Conservation (phyloP, 2,329 filamentous ascomycete species). For the Penicillium sp. region DNA sequence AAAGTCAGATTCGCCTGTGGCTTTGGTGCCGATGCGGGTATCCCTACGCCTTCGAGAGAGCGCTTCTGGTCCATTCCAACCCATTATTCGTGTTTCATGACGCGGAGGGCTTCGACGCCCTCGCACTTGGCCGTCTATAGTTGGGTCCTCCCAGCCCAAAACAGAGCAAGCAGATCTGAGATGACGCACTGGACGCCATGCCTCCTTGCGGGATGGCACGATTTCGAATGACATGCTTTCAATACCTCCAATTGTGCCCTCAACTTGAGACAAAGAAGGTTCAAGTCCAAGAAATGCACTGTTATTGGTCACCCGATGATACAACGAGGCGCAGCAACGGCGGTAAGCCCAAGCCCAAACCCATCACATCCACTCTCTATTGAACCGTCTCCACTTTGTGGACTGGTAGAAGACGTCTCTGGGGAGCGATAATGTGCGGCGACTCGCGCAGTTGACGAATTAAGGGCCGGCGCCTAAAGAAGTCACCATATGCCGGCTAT, state of each 20-base stretch:
- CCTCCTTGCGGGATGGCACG: neutral
- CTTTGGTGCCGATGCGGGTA: neutral
- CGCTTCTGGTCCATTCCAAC: neutral
- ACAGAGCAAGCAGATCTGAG: neutral
- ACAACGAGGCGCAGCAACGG: constrained; percentile 17
- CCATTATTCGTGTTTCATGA: neutral
- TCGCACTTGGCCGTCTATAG: neutral
- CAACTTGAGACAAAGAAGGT: constrained; percentile 8
- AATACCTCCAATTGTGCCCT: neutral
- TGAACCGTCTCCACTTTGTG: constrained; percentile 5
- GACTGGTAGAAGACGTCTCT: constrained; percentile 3
- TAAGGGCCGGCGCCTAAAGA: neutral
- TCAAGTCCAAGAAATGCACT: neutral
- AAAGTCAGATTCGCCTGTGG: neutral
- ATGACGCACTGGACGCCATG: constrained; percentile 2
- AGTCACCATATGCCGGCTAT: neutral
- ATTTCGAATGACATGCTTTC: neutral
- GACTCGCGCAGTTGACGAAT: neutral
- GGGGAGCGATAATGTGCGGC: neutral
- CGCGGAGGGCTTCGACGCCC: neutral
- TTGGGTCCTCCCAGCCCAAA: neutral
- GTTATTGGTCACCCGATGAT: constrained; percentile 11
- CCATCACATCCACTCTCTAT: constrained; percentile 9
- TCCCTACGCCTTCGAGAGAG: neutral
- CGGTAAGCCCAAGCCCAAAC: constrained; percentile 13